Base-by-base conservation (phyloP, 2,329 filamentous ascomycete genomes). In the Microsporum audouinii region DNA sequence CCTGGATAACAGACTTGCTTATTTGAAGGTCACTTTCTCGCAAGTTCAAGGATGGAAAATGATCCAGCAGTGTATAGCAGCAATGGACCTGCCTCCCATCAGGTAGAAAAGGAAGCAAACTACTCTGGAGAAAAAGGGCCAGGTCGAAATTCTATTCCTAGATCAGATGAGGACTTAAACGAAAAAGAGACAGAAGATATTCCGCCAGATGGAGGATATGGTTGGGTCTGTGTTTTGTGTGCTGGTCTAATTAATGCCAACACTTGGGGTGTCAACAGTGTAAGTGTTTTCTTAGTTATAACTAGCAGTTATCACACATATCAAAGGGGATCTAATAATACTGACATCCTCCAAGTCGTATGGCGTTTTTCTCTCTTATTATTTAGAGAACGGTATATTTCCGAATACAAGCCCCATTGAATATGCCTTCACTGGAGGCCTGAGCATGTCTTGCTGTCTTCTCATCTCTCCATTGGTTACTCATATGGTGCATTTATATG, bases 241-340 rank as follows among this genome's bases (percentile, higher is more conserved):
- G 75, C 80, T 63, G 78, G 80, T 58, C 71, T 83, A 63, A 80
- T 88, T 61, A 88, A 88, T 68, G 83, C 80, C 5, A 86, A 89
- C 69, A 89, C 87, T 0, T 90, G 87, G 87, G 87, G 87, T 5
- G 75, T 90, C 63, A 90, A 89, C 70, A 84, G 81, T 61, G 81
- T 83, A 65, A 61, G 79, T 67, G 34, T 66, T n/a, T 43, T 47
- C 6, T 41, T 39, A 0, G 41, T 38, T 14, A 23, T 23, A 23
- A 1, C 17, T 23, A 23, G 17, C 17, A 1, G 12, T 57, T 17
- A 57, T 57, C 29, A 58, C n/a, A 8, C 33, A 39, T 12, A 3
- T 27, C 23, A 6, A 27, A 33, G 8, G 14, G 8, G 8, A 5
- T 2, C 14, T 17, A 3, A 47, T 6, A 31, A 45, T 7, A 59